Evolutionary conservation across 352 stramenopile genomes (phyloP).

Genomic region (Phytophthora cactorum): DNA sequence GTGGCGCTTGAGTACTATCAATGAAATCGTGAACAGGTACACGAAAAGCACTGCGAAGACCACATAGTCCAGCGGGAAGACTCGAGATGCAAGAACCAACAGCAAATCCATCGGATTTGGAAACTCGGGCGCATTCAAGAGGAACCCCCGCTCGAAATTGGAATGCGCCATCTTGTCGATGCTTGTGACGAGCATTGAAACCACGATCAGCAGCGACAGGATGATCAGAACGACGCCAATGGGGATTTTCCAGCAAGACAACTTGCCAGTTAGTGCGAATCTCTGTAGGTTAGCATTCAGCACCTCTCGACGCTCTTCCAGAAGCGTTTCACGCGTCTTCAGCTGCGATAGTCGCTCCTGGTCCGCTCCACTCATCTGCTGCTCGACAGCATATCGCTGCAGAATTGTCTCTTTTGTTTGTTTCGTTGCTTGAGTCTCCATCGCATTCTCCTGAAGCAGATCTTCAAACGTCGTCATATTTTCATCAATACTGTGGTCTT

Average conservation of each 20-base stretch:
- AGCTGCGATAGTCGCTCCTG: slow-evolving; percentile 77
- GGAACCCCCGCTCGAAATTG: slow-evolving; percentile 69
- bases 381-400: slow-evolving; percentile 62
- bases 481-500: slow-evolving; percentile 75
- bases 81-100: slow-evolving; percentile 71
- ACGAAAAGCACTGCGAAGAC: slow-evolving; percentile 80
- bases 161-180: slow-evolving; percentile 84
- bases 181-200: slow-evolving; percentile 81
- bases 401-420: slow-evolving; percentile 80
- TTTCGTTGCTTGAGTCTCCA: slow-evolving; percentile 69
- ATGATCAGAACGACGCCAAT: slow-evolving; percentile 68
- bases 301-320: slow-evolving; percentile 71
- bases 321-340: slow-evolving; percentile 68
- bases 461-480: slow-evolving; percentile 76
- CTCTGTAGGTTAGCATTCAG: slow-evolving; percentile 68
- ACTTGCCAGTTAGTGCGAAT: slow-evolving; percentile 50
- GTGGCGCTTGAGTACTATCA: slow-evolving; percentile 78
- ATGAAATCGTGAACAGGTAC: slow-evolving; percentile 82
- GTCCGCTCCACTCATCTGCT: slow-evolving; percentile 75
- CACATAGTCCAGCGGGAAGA: slow-evolving; percentile 87
- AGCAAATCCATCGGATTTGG: slow-evolving; percentile 81
- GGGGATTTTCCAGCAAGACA: slow-evolving; percentile 74
- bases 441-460: slow-evolving; percentile 72
- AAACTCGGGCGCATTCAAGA: slow-evolving; percentile 67
- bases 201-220: slow-evolving; percentile 69